Percentiles rank a stretch among this genome's conserved stretches.
These are phyloP conservation scores for Malus orientalis DNA, from an alignment of 306 rosid genomes.

Conservation along the genomic window DNA sequence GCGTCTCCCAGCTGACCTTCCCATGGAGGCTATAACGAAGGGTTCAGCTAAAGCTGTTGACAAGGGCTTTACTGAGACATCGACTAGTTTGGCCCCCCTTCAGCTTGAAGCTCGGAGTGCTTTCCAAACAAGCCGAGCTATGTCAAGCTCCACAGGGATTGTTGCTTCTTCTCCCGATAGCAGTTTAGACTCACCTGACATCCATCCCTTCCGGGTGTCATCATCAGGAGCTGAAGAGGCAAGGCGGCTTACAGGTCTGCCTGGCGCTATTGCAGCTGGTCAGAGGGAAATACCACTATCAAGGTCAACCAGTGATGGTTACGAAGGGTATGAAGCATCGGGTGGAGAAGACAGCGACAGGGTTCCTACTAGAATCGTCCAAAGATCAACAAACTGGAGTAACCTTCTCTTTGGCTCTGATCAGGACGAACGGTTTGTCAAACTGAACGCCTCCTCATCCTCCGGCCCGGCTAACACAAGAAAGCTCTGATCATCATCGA, in stretches of 20 bases:
- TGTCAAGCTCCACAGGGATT: constrained; percentile 61
- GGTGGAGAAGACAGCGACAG: constrained; percentile 97
- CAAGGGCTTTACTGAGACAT: constrained; percentile 48
- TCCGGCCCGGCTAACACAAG: constrained; percentile 46
- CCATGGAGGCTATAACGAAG: constrained; percentile 46
- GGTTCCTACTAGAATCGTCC: constrained; percentile 69
- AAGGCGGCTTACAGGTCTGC: constrained; percentile 48
- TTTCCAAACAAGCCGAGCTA: constrained; percentile 60
- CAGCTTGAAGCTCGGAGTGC: constrained; percentile 77
- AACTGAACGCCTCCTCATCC: constrained; percentile 49
- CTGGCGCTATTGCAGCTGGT: constrained; percentile 29
- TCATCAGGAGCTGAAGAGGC: constrained; percentile 67
- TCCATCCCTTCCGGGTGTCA: constrained; percentile 71
- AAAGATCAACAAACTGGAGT: constrained; percentile 73
- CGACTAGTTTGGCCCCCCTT: constrained; percentile 64
- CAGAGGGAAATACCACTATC: constrained; percentile 59
- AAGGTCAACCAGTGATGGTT: constrained; percentile 94
- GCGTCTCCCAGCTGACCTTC: constrained; percentile 76
- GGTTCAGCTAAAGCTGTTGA: constrained; percentile 41
- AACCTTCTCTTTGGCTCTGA: constrained; percentile 61
- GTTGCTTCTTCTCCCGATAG: constrained; percentile 91
- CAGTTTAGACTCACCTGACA: constrained; percentile 88
- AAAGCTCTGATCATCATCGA: constrained; percentile 38
- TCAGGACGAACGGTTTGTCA: constrained; percentile 54
- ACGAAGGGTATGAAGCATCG: constrained; percentile 93